Evolutionary conservation across 257 asterid genomes (phyloP), one percentile per base, ranked within the genome.

Genomic region (Buddleja alternifolia): DNA sequence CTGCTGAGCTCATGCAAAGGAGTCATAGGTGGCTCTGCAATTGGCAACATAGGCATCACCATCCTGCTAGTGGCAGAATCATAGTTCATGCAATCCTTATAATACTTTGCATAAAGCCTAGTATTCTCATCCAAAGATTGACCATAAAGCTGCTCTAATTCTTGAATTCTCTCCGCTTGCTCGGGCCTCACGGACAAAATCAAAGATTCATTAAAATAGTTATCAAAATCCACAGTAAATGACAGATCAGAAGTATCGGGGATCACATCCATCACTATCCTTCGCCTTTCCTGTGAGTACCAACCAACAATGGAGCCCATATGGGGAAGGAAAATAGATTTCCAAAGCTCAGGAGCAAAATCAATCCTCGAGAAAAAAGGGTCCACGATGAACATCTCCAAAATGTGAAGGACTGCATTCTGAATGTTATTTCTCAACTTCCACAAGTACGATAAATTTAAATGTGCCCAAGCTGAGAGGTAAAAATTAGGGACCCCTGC

Each of bases 321-420:
- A 34, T 90, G 95, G 10, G 97, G 88, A 37, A 86, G 83, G 74
- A 90, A 90, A 55, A 86, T 8, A 3, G 87, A 53, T 64, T 83
- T 84, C 97, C 97, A 90, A 3, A 90, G 84, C 82, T 86, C 90
- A 8, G 97, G 95, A 14, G 95, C 90, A 58, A 90, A 90, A 74
- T 90, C 97, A 1, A 88, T 79, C 67, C 97, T 60, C 4, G 95
- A 84, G 83, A 88, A 90, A 45, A 86, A 86, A 23, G 97, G 93
- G 75, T 90, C 97, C 2, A 90, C 72, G 0, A 66, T 19, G 23
- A 90, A 90, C 97, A 90, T 90, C 37, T 90, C 94, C 67, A 90
- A 42, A 10, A 90, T 44, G 60, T 86, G 85, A 73, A 86, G 78
- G 21, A 79, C 88, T 3, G 86, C 70, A 72, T 59, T 80, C 19